Evolutionary conservation across 371 early-diverging fungal species (phyloP), one percentile per base, ranked within the genome.

Genomic region (Dinochytrium kinnereticum): DNA sequence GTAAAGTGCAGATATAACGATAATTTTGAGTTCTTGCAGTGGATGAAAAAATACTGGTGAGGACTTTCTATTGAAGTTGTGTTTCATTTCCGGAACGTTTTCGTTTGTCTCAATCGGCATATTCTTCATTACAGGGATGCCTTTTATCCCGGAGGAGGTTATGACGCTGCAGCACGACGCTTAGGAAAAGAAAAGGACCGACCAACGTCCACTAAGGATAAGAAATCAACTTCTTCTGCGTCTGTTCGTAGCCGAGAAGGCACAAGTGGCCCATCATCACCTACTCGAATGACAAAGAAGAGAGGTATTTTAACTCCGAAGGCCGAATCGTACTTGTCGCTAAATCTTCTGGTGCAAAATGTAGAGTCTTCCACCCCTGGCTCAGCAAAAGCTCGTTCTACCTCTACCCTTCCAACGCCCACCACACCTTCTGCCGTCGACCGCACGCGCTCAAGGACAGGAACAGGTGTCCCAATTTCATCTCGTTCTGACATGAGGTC

Each of bases 1-100:
- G 85, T 92, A 67, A 95, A 95, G 76, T 92, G 93, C 83, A 91
- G 92, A 72, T 92, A 95, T 85, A 94, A 94, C 78, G 96, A 96
- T 79, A 96, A 96, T 78, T 85, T 96, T 68, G 96, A 95, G 82
- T 94, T 96, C 75, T 77, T 94, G 78, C 95, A 95, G 75, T 96
- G 96, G 96, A 72, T 94, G 57, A 95, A 93, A 78, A 81, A 84
- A 39, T 94, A 75, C 59, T 94, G 93, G 94, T 73, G 65, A 21
- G 50, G 30, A 7, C 26, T 17, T 21, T 19, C n/a, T 30, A 2
- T 34, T 59, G 28, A 17, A 13, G 3, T 17, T 64, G 5, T 53
- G 21, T 53, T 26, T 5, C n/a, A 26, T 33, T 34, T 61, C 61
- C 61, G 7, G 10, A 61, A 13, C 61, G 24, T 61, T 7, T 28